phyloP scores from a whole-genome alignment of 2,329 filamentous ascomycete genomes.

The Alternaria sp. region DNA sequence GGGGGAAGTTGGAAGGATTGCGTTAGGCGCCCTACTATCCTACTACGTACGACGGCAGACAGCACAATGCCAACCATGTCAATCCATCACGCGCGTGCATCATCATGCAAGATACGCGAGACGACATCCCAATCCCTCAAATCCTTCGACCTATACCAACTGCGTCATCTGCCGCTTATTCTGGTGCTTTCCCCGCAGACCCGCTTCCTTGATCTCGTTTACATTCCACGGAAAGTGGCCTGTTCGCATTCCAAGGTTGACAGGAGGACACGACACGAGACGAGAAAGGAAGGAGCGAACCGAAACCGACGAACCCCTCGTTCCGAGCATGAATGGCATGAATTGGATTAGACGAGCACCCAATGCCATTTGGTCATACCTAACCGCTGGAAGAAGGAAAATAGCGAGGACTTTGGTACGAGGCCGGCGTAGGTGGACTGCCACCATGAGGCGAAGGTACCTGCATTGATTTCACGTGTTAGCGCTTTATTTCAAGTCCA shows the following conservation, averaged over 20 bases:
- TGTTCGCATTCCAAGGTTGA: background rate
- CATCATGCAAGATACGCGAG: background rate
- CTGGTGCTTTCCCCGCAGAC: background rate
- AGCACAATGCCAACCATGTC: background rate
- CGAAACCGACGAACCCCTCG: background rate
- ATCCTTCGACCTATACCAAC: background rate
- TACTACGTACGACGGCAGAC: background rate
- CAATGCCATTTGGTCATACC: slow-evolving; percentile 49
- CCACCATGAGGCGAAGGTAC: slow-evolving; percentile 51
- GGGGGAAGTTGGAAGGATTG: background rate
- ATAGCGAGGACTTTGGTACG: slow-evolving; percentile 51
- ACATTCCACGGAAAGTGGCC: background rate
- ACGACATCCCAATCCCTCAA: background rate
- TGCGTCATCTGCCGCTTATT: background rate
- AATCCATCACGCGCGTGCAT: background rate
- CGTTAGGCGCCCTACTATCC: background rate
- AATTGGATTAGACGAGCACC: background rate
- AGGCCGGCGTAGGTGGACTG: slow-evolving; percentile 48
- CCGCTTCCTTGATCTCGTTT: background rate
- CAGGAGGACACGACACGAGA: background rate
- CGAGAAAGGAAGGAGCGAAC: background rate
- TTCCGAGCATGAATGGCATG: background rate
- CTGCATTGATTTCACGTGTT: slow-evolving; percentile 19
- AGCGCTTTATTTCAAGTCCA: background rate
- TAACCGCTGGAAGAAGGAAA: slow-evolving; percentile 53